Evolutionary conservation across 2,329 filamentous ascomycete genomes (phyloP), one percentile per base, ranked within the genome.

Genomic region (Fusarium brachygibbosum): DNA sequence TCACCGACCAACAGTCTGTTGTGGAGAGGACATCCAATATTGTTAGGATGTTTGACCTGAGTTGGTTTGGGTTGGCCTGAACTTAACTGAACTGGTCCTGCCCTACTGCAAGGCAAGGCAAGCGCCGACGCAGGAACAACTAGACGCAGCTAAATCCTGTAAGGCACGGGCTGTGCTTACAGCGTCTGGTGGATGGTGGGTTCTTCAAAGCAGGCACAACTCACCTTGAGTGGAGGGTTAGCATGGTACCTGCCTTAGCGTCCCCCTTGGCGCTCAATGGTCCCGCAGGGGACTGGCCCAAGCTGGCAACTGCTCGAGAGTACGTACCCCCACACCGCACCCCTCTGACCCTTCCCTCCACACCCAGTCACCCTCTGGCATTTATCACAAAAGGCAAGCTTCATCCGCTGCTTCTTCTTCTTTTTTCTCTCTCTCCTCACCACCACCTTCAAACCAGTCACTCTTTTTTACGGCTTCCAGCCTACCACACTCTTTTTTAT

Each of bases 401-500:
- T 71, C 63, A 50, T 53, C 53, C 62, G 60, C 51, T 62, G 50
- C 49, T 44, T 68, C 58, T 50, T 41, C 37, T 51, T 46, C 49
- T 41, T 63, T 63, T 69, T 53, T 57, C 54, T 61, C 59, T 66
- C 63, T 69, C 54, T 61, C 62, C 59, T 66, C 65, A 65, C 67
- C 68, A 67, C 58, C 68, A 66, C 63, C 73, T 40, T 68, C 74
- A 76, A 70, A 72, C 75, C 71, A 76, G 74, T 78, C 76, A 73
- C 66, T 78, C 76, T 73, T 72, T 25, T 76, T 63, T 11, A 37
- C 63, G 68, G 73, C 71, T 70, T 73, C 55, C 28, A 66, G 75
- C 76, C 75, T 69, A 69, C 70, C 71, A 78, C 78, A 66, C 66
- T 78, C 77, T 74, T 77, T 77, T 71, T 45, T 66, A 60, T 69